Conservation (phyloP, 2,329 filamentous ascomycete genomes). For the Penicillium sp. region DNA sequence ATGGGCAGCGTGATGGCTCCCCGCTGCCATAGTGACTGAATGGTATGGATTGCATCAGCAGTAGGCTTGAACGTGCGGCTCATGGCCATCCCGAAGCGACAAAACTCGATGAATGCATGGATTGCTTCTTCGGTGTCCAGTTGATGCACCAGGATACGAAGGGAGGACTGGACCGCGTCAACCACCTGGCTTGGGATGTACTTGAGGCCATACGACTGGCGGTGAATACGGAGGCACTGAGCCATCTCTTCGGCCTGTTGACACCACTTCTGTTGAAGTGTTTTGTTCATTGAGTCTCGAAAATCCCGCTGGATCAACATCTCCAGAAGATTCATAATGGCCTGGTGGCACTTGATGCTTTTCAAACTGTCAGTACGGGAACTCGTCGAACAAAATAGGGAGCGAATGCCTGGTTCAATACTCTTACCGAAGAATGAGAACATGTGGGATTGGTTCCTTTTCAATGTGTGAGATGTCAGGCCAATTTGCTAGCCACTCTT, state of each 20-base stretch:
- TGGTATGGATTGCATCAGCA: slow-evolving; percentile 21
- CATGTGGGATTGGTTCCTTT: slow-evolving; percentile 25
- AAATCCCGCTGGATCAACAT: slow-evolving; percentile 22
- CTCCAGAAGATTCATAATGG: slow-evolving; percentile 26
- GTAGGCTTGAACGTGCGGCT: slow-evolving; percentile 25
- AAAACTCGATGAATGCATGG: slow-evolving; percentile 29
- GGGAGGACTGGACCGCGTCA: slow-evolving; percentile 23
- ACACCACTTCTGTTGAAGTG: slow-evolving; percentile 12
- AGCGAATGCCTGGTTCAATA: neutral
- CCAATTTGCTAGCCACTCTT: slow-evolving; percentile 23
- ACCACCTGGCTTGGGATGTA: slow-evolving; percentile 30
- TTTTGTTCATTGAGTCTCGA: slow-evolving; percentile 4
- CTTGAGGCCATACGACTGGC: slow-evolving; percentile 28
- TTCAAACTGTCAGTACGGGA: slow-evolving; percentile 8
- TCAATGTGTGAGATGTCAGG: slow-evolving; percentile 17
- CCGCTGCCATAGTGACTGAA: slow-evolving; percentile 17
- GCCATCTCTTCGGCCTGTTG: slow-evolving; percentile 28
- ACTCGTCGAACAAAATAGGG: neutral
- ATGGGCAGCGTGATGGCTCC: slow-evolving; percentile 19
- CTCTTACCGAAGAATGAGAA: slow-evolving; percentile 31
- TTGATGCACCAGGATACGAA: slow-evolving; percentile 21
- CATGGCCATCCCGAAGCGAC: slow-evolving; percentile 26
- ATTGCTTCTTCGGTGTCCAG: slow-evolving; percentile 21
- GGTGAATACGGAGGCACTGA: slow-evolving; percentile 27
- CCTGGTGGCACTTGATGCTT: slow-evolving; percentile 31